These are phyloP conservation scores for Scopulariopsis brevicaulis DNA, from an alignment of 2,329 filamentous ascomycete genomes.

Conservation along the genomic window DNA sequence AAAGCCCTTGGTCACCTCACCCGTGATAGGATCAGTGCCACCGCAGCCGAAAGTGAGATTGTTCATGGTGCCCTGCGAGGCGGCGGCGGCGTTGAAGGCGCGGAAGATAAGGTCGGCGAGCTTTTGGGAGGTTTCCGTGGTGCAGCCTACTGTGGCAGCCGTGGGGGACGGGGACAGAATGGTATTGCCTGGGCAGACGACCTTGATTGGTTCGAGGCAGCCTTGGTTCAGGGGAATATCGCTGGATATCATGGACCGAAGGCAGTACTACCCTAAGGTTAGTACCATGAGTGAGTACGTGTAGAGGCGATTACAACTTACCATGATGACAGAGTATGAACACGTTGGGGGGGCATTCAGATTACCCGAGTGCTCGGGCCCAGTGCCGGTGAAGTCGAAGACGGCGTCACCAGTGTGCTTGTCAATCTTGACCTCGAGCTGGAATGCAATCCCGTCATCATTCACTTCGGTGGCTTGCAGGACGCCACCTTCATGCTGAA, in stretches of 20 bases:
- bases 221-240: conserved; percentile 81
- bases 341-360: conserved; percentile 79
- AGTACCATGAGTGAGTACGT: conserved; percentile 74
- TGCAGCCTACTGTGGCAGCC: conserved; percentile 73
- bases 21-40: conserved; percentile 26
- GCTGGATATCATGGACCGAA: conserved; percentile 66
- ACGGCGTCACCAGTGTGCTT: conserved; percentile 63
- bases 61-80: conserved; percentile 71
- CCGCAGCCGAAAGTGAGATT: conserved; percentile 76
- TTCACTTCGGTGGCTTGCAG: too few species aligned
- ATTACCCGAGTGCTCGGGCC: conserved; percentile 69
- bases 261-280: conserved; percentile 84
- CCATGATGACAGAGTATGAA: too few species aligned
- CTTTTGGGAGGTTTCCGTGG: conserved; percentile 44
- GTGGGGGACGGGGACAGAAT: conserved; percentile 63
- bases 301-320: too few species aligned
- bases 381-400: conserved; percentile 73
- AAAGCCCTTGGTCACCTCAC: conserved; percentile 26
- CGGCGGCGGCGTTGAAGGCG: conserved; percentile 69
- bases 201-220: conserved; percentile 63
- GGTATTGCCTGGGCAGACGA: conserved; percentile 59
- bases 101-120: conserved; percentile 40
- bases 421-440: conserved; percentile 64
- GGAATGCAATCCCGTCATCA: conserved; percentile 70
- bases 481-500: too few species aligned